A percentile compares a stretch with the other conserved stretches of the same genome.
Conservation (phyloP, 805 yeast genomes). For the Teunomyces atbi region DNA sequence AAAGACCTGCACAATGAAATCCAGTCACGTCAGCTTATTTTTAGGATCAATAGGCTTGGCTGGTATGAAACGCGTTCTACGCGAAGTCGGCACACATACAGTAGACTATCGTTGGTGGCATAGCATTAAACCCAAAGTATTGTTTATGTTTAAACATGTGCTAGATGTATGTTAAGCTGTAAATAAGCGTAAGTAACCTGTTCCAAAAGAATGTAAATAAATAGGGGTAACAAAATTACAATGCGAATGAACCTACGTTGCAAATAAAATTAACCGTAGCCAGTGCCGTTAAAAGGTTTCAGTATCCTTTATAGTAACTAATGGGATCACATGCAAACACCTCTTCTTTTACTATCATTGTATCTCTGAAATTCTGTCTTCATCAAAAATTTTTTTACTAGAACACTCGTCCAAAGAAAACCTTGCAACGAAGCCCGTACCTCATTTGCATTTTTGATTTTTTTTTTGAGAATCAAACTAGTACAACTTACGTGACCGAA, state of each 20-base stretch:
- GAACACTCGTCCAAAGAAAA: background rate
- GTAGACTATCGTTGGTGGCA: background rate
- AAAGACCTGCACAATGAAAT: background rate
- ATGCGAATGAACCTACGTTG: background rate
- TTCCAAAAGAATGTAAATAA: background rate
- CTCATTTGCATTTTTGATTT: background rate
- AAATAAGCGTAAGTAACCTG: background rate
- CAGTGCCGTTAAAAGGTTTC: no score
- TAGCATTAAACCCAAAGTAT: no score
- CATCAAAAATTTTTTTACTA: background rate
- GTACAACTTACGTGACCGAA: constrained; percentile 1
- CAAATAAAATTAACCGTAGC: no score
- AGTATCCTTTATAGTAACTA: no score
- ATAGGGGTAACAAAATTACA: background rate
- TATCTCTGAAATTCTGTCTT: no score
- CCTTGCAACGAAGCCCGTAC: constrained; percentile 1
- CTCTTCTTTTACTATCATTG: no score
- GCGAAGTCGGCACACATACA: background rate
- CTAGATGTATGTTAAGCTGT: background rate
- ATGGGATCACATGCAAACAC: no score
- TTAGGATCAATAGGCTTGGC: background rate
- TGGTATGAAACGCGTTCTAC: background rate
- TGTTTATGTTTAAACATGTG: no score
- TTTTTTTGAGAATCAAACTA: background rate
- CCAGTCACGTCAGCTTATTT: background rate